Evolutionary conservation across 2,329 filamentous ascomycete species (phyloP), one percentile per base, ranked within the genome.

Genomic region (Pseudopithomyces chartarum): DNA sequence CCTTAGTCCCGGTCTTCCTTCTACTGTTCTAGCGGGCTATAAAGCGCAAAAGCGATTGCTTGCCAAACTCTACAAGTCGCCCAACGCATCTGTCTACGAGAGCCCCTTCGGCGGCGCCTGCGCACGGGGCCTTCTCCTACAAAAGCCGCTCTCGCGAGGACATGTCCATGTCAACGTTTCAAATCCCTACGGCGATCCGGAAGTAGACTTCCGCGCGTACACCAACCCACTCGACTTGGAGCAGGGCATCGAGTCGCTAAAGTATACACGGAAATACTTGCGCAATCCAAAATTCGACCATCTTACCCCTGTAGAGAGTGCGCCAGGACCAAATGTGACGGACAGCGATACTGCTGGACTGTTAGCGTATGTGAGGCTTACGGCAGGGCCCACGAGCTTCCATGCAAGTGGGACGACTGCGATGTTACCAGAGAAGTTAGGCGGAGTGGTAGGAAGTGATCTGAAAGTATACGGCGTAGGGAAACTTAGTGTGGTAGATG

Each of bases 121-220:
- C 65, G 13, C 65, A 65, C 38, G 63, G 56, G 20, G 58, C 63
- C 0, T 36, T 20, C 4, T 49, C 6, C 53, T 70, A 19, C 65
- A 70, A 49, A 64, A 65, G 10, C 63, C 69, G 0, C 56, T 69
- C 13, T 69, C 67, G 1, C 73, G 76, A 39, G 77, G 77, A 20
- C 73, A 71, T 19, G 67, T 78, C 53, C 71, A 68, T 7, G 60
- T 78, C 52, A 66, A 76, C 56, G 70, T 74, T 1, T 62, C 64
- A 17, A 67, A 78, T 59, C 73, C 73, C 3, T 60, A 62, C 19
- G 65, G 61, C 6, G 59, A 58, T 1, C 75, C 75, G 1, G 48
- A 74, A 8, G 64, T 76, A 11, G 63, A 76, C 32, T 76, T 67
- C 60, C 71, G 70, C 49, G 66, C 74, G 1, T 71, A 64, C 29